Percentiles rank a stretch among this genome's conserved stretches.
Conservation (phyloP, 2,329 filamentous ascomycete genomes). For the Diatrype stigma region DNA sequence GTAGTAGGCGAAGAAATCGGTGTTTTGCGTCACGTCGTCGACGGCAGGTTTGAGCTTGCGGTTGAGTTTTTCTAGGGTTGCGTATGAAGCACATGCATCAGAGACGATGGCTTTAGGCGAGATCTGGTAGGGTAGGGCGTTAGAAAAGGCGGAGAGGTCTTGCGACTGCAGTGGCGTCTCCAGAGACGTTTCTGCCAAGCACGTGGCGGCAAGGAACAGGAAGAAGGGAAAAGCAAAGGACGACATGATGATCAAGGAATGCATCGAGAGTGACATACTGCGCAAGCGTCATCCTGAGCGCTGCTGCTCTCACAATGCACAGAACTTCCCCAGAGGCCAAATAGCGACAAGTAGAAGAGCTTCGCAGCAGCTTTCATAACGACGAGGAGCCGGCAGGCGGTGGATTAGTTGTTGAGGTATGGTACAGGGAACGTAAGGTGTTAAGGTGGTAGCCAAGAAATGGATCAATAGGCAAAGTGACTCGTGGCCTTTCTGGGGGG, state of each 20-base stretch:
- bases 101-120: conserved; percentile 84
- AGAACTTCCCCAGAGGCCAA: conserved; percentile 49
- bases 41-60: conserved; percentile 69
- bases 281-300: conserved; percentile 43
- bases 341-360: conserved; percentile 53
- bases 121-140: conserved; percentile 59
- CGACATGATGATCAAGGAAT: conserved; percentile 13
- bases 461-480: background rate
- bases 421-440: background rate
- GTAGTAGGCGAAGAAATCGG: conserved; percentile 98
- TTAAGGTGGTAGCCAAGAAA: background rate
- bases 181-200: conserved; percentile 16
- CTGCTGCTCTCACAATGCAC: conserved; percentile 39
- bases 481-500: background rate
- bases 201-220: conserved; percentile 15
- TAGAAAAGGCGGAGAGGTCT: conserved; percentile 31
- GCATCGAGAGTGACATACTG: conserved; percentile 40
- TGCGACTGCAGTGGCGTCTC: conserved; percentile 17
- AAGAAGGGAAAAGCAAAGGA: conserved; percentile 13
- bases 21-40: conserved; percentile 75
- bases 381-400: conserved; percentile 5
- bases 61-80: conserved; percentile 83
- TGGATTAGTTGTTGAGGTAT: too few relatives aligned
- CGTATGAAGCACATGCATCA: conserved; percentile 92
- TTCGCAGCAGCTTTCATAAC: conserved; percentile 50